Evolutionary conservation across 371 early-diverging fungal genomes (phyloP).

Genomic region (Nosema muscidifuracis): DNA sequence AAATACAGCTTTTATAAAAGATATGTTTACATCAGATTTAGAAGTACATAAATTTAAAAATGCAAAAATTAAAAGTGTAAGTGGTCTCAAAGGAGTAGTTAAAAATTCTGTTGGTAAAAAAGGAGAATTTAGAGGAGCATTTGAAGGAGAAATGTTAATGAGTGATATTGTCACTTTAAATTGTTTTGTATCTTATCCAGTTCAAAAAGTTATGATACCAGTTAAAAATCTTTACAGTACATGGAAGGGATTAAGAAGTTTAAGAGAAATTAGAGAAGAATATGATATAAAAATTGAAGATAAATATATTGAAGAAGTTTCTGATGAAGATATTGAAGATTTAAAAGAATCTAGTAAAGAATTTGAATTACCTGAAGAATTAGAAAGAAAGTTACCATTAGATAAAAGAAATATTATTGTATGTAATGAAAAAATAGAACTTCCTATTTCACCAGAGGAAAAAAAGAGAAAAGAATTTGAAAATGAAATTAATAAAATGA

Average conservation of each 20-base stretch:
- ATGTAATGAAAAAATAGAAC: constrained; percentile 39
- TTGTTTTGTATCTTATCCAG: constrained; percentile 86
- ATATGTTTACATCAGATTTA: constrained; percentile 92
- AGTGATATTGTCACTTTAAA: constrained; percentile 88
- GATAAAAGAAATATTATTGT: constrained; percentile 33
- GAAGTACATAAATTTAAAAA: constrained; percentile 98
- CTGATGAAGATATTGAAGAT: constrained; percentile 78
- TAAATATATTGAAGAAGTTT: constrained; percentile 72
- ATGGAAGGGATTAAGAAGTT: constrained; percentile 80
- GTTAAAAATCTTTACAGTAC: constrained; percentile 65
- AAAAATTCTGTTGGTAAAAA: constrained; percentile 73
- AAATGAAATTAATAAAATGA: constrained; percentile 13
- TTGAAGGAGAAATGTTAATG: constrained; percentile 90
- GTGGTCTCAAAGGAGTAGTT: constrained; percentile 92
- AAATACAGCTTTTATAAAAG: constrained; percentile 93
- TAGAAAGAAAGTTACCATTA: constrained; percentile 29
- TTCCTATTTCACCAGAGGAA: constrained; percentile 42
- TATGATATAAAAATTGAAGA: constrained; percentile 58
- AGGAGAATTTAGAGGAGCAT: constrained; percentile 93
- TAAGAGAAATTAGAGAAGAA: constrained; percentile 75
- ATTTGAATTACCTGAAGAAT: constrained; percentile 17
- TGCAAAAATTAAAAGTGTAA: constrained; percentile 82
- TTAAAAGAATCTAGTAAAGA: constrained; percentile 63
- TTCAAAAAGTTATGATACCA: constrained; percentile 82
- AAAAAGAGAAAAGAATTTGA: constrained; percentile 31